These are phyloP conservation scores for Colletotrichum nymphaeae DNA, from an alignment of 2,329 filamentous ascomycete species.

Conservation along the genomic window DNA sequence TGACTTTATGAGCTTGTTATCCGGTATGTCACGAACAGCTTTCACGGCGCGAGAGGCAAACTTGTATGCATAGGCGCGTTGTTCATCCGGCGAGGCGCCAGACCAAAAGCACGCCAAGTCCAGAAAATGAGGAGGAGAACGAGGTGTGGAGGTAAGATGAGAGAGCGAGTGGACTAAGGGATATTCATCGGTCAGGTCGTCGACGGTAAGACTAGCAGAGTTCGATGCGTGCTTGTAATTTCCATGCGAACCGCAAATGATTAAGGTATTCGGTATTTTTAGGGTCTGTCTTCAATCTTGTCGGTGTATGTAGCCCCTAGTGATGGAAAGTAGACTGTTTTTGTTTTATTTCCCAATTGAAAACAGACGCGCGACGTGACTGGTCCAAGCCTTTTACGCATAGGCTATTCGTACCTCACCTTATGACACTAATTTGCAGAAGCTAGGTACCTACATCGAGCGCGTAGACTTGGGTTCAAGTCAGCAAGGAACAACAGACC, in stretches of 20 bases:
- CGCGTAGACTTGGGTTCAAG: neutral
- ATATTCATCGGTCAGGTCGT: too few relatives aligned
- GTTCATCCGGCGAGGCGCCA: too few relatives aligned
- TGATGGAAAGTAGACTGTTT: conserved; percentile 21
- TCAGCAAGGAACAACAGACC: neutral
- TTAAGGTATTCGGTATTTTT: too few relatives aligned
- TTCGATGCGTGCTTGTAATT: neutral
- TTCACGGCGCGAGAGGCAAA: too few relatives aligned
- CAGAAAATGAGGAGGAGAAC: too few relatives aligned
- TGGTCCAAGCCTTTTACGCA: conserved; percentile 13
- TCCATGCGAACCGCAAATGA: neutral
- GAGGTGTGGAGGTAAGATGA: too few relatives aligned
- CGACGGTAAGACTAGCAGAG: too few relatives aligned
- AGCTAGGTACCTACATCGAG: neutral
- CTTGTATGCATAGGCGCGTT: too few relatives aligned
- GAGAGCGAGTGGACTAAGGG: too few relatives aligned
- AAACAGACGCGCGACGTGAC: conserved; percentile 31
- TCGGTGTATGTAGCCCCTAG: conserved; percentile 23
- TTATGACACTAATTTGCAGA: neutral
- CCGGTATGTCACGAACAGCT: too few relatives aligned
- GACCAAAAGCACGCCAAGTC: too few relatives aligned
- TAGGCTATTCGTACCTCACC: neutral
- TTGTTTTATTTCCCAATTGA: conserved; percentile 35
- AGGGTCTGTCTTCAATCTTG: neutral
- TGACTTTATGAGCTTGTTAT: neutral